Percentiles rank a stretch among this genome's conserved stretches.
Conservation (phyloP, 176 grass and related monocot genomes). For the Zoysia japonica region DNA sequence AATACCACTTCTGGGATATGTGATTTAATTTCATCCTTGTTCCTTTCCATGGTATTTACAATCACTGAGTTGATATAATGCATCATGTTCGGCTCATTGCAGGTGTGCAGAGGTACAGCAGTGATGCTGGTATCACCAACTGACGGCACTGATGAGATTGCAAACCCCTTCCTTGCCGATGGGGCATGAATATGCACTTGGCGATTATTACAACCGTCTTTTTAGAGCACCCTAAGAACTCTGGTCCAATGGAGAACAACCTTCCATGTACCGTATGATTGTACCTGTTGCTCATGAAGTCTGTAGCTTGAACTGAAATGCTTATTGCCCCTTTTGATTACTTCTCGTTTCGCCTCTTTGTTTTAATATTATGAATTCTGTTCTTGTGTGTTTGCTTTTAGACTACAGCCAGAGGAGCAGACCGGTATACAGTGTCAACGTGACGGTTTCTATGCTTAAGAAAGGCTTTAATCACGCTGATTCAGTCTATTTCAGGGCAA, state of each 20-base stretch:
- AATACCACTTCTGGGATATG: neutral
- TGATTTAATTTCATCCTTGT: neutral
- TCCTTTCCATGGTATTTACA: no score
- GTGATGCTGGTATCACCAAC: conserved; percentile 96
- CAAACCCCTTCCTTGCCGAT: conserved; percentile 79
- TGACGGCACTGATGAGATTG: conserved; percentile 88
- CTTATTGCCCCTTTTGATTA: neutral
- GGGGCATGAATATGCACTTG: conserved; percentile 40
- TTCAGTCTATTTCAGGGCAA: no score
- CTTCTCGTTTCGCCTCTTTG: neutral
- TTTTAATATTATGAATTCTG: no score
- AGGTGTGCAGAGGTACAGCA: conserved; percentile 87
- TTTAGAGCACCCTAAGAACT: neutral
- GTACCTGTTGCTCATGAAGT: neutral
- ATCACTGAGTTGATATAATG: neutral
- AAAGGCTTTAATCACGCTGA: no score
- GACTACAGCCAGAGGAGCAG: neutral
- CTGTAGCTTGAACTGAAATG: neutral
- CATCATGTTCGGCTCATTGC: conserved; percentile 8
- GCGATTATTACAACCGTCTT: neutral
- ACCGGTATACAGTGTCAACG: no score
- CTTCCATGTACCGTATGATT: neutral
- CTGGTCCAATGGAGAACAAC: conserved; percentile 19
- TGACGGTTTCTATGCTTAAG: no score
- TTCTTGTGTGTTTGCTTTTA: neutral